These are phyloP conservation scores for Apiospora rasikravindrae DNA, from an alignment of 2,329 filamentous ascomycete species.

Conservation along the genomic window DNA sequence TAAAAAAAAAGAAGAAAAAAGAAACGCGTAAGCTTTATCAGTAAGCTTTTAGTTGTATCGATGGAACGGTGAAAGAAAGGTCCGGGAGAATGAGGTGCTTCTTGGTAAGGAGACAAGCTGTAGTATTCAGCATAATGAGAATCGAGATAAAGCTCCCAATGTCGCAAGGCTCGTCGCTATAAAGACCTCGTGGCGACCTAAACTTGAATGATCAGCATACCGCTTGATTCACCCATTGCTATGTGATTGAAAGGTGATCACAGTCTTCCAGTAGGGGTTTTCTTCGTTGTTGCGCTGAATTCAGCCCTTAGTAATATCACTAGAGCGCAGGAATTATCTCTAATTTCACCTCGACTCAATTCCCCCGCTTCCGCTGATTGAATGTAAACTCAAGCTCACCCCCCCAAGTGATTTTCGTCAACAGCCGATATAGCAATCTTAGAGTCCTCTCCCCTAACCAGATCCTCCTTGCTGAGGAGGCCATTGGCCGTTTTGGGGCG, in stretches of 20 bases:
- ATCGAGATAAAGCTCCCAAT: background rate
- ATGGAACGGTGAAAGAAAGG: background rate
- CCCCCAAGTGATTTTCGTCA: background rate
- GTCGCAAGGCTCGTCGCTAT: background rate
- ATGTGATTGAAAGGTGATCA: background rate
- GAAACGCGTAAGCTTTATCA: too few species aligned
- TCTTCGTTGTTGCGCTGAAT: background rate
- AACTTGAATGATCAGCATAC: too few species aligned
- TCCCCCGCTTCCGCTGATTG: background rate
- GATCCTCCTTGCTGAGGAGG: slow-evolving; percentile 24
- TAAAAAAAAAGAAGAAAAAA: too few species aligned
- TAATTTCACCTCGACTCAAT: background rate
- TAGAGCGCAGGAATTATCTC: background rate
- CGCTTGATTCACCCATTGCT: background rate
- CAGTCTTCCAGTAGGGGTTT: background rate
- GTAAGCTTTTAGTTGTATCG: background rate
- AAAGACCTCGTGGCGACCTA: background rate
- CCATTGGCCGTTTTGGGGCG: slow-evolving; percentile 41
- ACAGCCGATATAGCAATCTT: background rate
- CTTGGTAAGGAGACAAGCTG: background rate
- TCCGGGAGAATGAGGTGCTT: background rate
- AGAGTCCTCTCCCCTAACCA: background rate
- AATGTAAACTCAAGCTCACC: background rate
- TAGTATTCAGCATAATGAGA: background rate
- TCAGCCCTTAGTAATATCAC: background rate